Evolutionary conservation across 495 filamentous ascomycete species (phyloP), one percentile per base, ranked within the genome.

Genomic region (Immersiella caudata): DNA sequence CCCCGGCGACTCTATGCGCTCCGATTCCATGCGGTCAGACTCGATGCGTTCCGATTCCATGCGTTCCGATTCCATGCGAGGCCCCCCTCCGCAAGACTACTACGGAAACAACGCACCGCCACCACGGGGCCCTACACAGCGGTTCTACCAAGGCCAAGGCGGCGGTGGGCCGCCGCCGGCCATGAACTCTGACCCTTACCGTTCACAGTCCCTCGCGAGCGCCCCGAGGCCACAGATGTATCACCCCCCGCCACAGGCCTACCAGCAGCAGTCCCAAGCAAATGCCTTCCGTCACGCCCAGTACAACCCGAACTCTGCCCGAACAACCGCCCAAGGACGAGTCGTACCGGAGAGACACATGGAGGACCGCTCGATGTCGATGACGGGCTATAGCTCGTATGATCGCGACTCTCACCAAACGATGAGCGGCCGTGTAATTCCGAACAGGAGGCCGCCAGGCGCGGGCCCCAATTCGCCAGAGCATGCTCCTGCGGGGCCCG

Each of bases 341-440:
- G 79, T 93, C 26, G 92, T 99, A 0, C 96, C 96, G 7, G 94
- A 97, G 70, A 87, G 93, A 58, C 90, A 95, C 73, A 52, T 68
- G 59, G 89, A 98, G 73, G 94, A 97, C 74, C 86, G 96, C 59
- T 88, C 95, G 59, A 98, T 98, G 95, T 96, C 94, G 27, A 89
- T 99, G 88, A 93, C 89, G 18, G 90, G 90, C 2, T 97, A 97
- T 75, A 84, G 89, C 24, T 77, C 81, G 18, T 79, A 88, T 67
- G 91, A 94, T 67, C 84, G 87, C 57, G 92, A 98, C 65, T 83
- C 90, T 65, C 84, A 89, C 64, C 95, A 97, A 73, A 97, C 93
- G 22, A 92, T 91, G 85, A 97, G 91, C 70, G 96, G 96, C 60
- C 86, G 96, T 64, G 84, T 96, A 0, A 97, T 99, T 72, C 96